Base-by-base conservation (phyloP, 2,329 filamentous ascomycete genomes). In the Claviceps arundinis region DNA sequence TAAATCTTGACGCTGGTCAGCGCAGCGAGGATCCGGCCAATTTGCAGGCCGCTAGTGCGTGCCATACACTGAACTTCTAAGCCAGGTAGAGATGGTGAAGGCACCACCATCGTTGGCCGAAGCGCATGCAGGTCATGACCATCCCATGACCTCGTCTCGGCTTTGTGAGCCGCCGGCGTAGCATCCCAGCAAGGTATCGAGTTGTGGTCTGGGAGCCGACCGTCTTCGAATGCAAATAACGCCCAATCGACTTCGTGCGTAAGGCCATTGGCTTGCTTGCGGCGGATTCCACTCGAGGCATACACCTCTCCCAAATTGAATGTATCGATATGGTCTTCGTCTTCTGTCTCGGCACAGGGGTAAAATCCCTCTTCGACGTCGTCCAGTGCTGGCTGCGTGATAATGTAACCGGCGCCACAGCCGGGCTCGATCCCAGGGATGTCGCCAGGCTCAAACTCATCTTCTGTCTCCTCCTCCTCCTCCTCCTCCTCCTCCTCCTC, bases 241-340 rank as follows among this genome's bases (percentile, higher is more conserved):
- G 90, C 89, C 91, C 91, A 97, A 66, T 97, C 91, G 45, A 97
- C 89, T 66, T 97, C 91, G 64, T 96, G 91, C 5, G 87, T 74
- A 24, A 94, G 71, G 4, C 84, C 82, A 55, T 85, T 75, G 54
- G 80, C 76, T 51, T 84, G 77, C 50, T 86, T 84, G 34, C 91
- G 81, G 4, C 89, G 82, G 54, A 97, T 85, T 6, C 91, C 91
- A 22, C 89, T 95, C 0, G 89, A 94, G 0, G 91, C 91, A 61
- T 94, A 89, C 4, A 97, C 74, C 60, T 89, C 82, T 3, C 91
- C 91, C 1, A 97, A 74, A 14, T 82, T 80, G 60, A 87, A 93
- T 0, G 84, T 88, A 45, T 87, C 81, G 1, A 96, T 75, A 58
- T 96, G 85, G 54, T 97, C 91, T 63, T 86, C 81, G 59, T 90